Evolutionary conservation across 805 yeast species (phyloP).

Genomic region (Yamadazyma kitorensis): DNA sequence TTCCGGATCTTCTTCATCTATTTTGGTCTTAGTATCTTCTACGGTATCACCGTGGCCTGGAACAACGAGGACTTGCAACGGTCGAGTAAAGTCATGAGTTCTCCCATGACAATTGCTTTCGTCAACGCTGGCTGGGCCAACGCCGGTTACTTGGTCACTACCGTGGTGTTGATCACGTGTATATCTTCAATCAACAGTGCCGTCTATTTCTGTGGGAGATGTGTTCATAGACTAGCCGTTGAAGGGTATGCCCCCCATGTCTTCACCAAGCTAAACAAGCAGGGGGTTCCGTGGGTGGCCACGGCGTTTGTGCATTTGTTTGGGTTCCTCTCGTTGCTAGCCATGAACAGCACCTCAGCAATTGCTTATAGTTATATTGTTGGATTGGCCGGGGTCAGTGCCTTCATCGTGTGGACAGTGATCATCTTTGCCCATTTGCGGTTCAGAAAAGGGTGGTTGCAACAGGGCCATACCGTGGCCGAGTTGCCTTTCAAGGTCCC

Average conservation of each 20-base stretch:
- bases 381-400: constrained; percentile 18
- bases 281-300: constrained; percentile 33
- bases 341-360: constrained; percentile 15
- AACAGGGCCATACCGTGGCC: constrained; percentile 12
- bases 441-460: constrained; percentile 20
- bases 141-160: constrained; percentile 36
- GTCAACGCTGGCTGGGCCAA: constrained; percentile 30
- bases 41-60: constrained; percentile 33
- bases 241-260: constrained; percentile 37
- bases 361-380: constrained; percentile 19
- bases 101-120: constrained; percentile 41
- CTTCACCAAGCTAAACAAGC: constrained; percentile 27
- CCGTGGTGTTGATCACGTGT: constrained; percentile 38
- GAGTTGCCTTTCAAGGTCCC: constrained; percentile 18
- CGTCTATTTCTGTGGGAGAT: constrained; percentile 28
- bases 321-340: constrained; percentile 19
- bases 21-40: constrained; percentile 25
- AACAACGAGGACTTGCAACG: constrained; percentile 24
- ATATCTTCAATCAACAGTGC: constrained; percentile 37
- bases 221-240: constrained; percentile 33
- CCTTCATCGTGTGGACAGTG: constrained; percentile 22
- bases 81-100: constrained; percentile 19
- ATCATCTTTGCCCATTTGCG: constrained; percentile 17
- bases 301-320: constrained; percentile 16
- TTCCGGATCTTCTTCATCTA: constrained; percentile 30